Evolutionary conservation across 805 yeast species (phyloP).

Genomic region (Komagataella phaffii): DNA sequence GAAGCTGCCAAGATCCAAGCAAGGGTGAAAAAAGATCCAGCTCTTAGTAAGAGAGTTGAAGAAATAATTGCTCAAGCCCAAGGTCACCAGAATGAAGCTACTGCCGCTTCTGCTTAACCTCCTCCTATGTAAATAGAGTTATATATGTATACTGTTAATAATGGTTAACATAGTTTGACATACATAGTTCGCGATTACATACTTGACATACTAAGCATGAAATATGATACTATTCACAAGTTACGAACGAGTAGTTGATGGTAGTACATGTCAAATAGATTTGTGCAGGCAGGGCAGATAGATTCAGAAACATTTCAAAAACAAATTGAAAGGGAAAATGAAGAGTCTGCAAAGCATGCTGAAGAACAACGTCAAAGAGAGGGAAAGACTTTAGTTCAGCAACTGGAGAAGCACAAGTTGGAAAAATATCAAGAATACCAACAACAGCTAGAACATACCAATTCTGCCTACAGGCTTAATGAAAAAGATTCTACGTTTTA

Average conservation of each 20-base stretch:
- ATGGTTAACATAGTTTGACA: background rate
- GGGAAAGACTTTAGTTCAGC: conserved; percentile 3
- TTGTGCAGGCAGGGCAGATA: conserved; percentile 5
- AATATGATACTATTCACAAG: too few relatives aligned
- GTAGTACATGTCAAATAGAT: conserved; percentile 1
- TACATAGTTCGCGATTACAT: background rate
- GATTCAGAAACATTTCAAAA: conserved; percentile 1
- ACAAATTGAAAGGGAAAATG: conserved; percentile 2
- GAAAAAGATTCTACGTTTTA: conserved; percentile 3
- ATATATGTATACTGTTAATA: background rate
- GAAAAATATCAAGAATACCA: conserved; percentile 2
- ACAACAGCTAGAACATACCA: conserved; percentile 3
- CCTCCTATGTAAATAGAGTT: background rate
- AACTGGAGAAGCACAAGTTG: conserved; percentile 3
- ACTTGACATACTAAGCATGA: background rate
- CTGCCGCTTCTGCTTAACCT: background rate
- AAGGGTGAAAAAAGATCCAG: conserved; percentile 59
- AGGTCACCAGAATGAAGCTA: background rate
- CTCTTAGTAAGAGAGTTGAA: conserved; percentile 45
- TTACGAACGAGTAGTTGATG: background rate
- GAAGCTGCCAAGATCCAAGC: conserved; percentile 89
- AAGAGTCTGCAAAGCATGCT: conserved; percentile 1
- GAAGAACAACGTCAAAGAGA: conserved; percentile 1
- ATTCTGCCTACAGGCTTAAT: conserved; percentile 4
- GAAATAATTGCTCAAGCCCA: conserved; percentile 27